Base-by-base conservation (phyloP, 371 early-diverging fungal species). In the Actinomucor elegans region DNA sequence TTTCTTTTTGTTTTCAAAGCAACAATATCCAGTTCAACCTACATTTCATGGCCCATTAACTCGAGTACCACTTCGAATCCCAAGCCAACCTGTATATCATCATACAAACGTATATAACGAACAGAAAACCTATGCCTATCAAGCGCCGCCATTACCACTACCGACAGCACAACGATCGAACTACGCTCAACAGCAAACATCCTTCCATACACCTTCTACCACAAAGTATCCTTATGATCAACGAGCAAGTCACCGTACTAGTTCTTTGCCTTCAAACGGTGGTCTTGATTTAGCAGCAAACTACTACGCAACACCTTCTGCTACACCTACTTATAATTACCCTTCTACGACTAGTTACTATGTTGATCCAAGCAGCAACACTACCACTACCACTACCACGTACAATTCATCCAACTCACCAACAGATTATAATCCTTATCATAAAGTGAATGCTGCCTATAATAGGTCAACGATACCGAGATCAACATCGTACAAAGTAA, bases 401-500 rank as follows among this genome's bases (percentile, higher is more conserved):
- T 42, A 31, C n/a, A 15, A 34, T 8, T 34, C 35, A 11, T 24
- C 48, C 11, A 35, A 24, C 14, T 26, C 35, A 21, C 52, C 44
- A 27, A 28, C 45, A 10, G 58, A 57, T 38, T 57, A 52, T 35
- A 59, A 52, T 23, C 52, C 59, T 9, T 59, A 47, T 27, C 36
- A 23, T 23, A 29, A 48, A n/a, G 18, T 7, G 24, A 36, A 49
- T 29, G 26, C 21, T 18, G 27, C 18, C 20, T 45, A 54, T 46
- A 54, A 45, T n/a, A 34, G 46, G 45, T 36, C 45, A 45, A 44
- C 28, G 36, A 15, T 46, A 45, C 45, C 45, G 23, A 59, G 41
- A 40, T 59, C 59, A 17, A 42, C 59, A 46, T 46, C 47, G 36
- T 52, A 59, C 37, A 52, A 59, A 42, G 59, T 59, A n/a, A n/a